Evolutionary conservation across 768 basidiomycete species (phyloP).

Genomic region (Podaxis carcinomalis): DNA sequence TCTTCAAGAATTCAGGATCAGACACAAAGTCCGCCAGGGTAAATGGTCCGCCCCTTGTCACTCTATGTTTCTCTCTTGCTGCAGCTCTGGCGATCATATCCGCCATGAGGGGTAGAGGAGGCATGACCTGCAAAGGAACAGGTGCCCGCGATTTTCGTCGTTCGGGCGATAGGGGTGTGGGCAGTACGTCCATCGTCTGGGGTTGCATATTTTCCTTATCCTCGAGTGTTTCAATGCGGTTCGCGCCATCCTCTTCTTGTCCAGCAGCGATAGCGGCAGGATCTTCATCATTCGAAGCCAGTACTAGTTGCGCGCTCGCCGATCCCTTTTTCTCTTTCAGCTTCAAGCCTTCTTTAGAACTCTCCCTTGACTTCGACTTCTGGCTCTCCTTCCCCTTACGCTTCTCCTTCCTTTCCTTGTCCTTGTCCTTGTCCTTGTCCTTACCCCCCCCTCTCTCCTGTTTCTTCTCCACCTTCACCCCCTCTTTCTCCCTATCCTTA

Average conservation of each 20-base stretch:
- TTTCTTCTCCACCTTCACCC: slow-evolving; percentile 17
- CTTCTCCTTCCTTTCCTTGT: slow-evolving; percentile 10
- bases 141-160: not conserved
- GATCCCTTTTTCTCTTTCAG: not conserved
- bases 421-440: slow-evolving; percentile 13
- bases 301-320: not conserved
- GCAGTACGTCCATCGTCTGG: not conserved
- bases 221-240: not conserved
- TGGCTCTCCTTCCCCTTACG: slow-evolving; percentile 16
- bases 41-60: slow-evolving; percentile 25
- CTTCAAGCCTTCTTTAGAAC: not conserved
- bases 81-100: not conserved
- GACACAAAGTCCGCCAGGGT: slow-evolving; percentile 55
- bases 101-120: slow-evolving; percentile 1
- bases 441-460: slow-evolving; percentile 16
- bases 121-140: not conserved
- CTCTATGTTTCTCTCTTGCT: not conserved
- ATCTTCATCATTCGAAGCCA: not conserved
- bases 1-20: slow-evolving; percentile 45
- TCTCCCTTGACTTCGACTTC: not conserved
- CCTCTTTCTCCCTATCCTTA: slow-evolving; percentile 3
- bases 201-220: not conserved
- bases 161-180: not conserved
- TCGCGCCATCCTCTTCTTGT: not conserved
- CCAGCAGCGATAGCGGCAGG: not conserved